Percentiles rank a stretch among this genome's conserved stretches.
phyloP scores from a whole-genome alignment of 2,329 filamentous ascomycete species.

The Paraphaeosphaeria minitans region DNA sequence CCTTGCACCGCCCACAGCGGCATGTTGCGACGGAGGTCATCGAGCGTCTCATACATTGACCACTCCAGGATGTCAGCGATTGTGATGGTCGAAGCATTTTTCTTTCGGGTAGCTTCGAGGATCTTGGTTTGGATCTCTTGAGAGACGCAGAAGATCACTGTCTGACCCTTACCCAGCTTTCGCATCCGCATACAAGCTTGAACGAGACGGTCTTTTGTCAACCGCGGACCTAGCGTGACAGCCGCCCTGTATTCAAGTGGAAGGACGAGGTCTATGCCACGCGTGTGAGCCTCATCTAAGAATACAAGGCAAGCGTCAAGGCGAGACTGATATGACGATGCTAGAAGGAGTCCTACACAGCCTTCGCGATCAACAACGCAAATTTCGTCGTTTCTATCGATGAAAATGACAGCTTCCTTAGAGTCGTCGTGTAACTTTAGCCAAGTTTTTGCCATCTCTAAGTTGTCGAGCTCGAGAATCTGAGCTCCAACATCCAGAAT shows the following conservation, averaged over 20 bases:
- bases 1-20: constrained; percentile 68
- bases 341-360: constrained; percentile 56
- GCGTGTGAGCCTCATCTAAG: constrained; percentile 71
- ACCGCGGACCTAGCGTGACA: constrained; percentile 67
- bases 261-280: constrained; percentile 70
- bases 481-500: constrained; percentile 75
- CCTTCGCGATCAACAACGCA: constrained; percentile 58
- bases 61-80: constrained; percentile 64
- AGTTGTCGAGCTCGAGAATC: constrained; percentile 63
- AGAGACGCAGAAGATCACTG: constrained; percentile 64
- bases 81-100: constrained; percentile 41
- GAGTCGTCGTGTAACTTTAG: constrained; percentile 54
- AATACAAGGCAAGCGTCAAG: constrained; percentile 68
- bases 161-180: constrained; percentile 69
- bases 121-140: constrained; percentile 65
- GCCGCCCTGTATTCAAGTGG: constrained; percentile 65
- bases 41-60: constrained; percentile 63
- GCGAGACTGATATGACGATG: constrained; percentile 63
- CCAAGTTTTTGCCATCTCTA: constrained; percentile 57
- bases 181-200: constrained; percentile 72
- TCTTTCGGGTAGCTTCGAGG: constrained; percentile 22
- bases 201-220: constrained; percentile 71
- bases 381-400: constrained; percentile 61
- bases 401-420: constrained; percentile 58
- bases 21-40: constrained; percentile 56